Percentiles rank a stretch among this genome's conserved stretches.
phyloP scores from a whole-genome alignment of 371 early-diverging fungal genomes.

The Globomyces sp. region DNA sequence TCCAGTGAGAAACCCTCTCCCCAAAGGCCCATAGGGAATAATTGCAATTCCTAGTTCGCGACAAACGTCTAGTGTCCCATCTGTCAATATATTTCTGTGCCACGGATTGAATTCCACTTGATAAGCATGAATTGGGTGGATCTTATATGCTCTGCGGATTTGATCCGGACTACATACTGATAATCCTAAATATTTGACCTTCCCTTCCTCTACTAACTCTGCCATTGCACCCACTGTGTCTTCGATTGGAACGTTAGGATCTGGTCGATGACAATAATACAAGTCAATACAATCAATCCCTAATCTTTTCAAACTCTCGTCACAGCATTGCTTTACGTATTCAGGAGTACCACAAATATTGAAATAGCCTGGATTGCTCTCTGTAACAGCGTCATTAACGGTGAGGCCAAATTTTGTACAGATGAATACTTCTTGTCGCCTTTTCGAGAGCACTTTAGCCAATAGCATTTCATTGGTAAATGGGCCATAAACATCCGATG shows the following conservation, averaged over 20 bases:
- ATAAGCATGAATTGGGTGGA: conserved; percentile 50
- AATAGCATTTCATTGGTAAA: conserved; percentile 16
- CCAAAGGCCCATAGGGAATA: conserved; percentile 52
- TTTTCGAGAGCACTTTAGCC: conserved; percentile 15
- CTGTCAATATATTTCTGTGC: conserved; percentile 52
- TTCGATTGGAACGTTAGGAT: conserved; percentile 44
- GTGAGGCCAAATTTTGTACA: conserved; percentile 5
- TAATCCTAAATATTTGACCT: conserved; percentile 51
- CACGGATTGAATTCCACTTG: conserved; percentile 45
- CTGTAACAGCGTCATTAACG: neutral
- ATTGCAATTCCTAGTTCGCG: conserved; percentile 63
- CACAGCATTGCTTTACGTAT: conserved; percentile 48
- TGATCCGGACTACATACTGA: conserved; percentile 47
- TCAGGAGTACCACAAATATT: conserved; percentile 49
- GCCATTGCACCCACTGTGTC: conserved; percentile 58
- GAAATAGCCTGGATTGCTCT: neutral
- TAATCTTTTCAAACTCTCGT: conserved; percentile 46
- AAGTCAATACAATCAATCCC: conserved; percentile 52
- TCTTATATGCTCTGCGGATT: conserved; percentile 50
- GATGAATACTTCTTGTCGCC: conserved; percentile 7
- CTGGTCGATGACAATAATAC: conserved; percentile 56
- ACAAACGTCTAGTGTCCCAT: conserved; percentile 53
- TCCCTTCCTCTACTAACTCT: conserved; percentile 60
- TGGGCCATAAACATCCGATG: conserved; percentile 5
- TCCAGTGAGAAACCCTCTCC: conserved; percentile 62